phyloP scores from a whole-genome alignment of 768 basidiomycete species.

The Trichaptum fuscoviolaceum region DNA sequence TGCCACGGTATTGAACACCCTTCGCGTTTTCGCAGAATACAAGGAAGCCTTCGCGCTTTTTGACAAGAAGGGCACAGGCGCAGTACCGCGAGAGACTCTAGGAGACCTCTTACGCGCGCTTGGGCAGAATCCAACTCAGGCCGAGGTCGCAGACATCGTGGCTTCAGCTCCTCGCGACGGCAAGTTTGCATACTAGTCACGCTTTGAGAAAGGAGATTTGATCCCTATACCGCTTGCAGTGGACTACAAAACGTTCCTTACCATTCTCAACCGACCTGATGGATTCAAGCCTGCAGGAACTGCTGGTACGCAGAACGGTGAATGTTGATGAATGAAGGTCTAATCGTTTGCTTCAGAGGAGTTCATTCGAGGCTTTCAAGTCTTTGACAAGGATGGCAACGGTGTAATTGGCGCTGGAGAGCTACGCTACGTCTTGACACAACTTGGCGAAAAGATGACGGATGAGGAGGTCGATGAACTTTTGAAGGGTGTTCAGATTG shows the following conservation, averaged over 20 bases:
- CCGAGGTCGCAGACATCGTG: conserved; percentile 87
- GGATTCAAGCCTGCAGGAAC: conserved; percentile 98
- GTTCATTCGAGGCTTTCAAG: conserved; percentile 98
- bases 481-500: conserved; percentile 91
- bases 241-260: conserved; percentile 87
- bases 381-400: conserved; percentile 95
- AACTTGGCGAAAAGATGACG: conserved; percentile 96
- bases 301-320: conserved; percentile 54
- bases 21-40: conserved; percentile 57
- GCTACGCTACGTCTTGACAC: conserved; percentile 85
- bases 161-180: conserved; percentile 70
- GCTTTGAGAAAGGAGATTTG: neutral
- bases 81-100: conserved; percentile 80
- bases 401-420: conserved; percentile 91
- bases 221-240: conserved; percentile 39
- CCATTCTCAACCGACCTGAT: conserved; percentile 90
- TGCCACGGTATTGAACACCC: conserved; percentile 2
- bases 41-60: conserved; percentile 97
- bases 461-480: conserved; percentile 98
- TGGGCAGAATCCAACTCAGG: conserved; percentile 99
- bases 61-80: conserved; percentile 92
- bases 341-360: conserved; percentile 59
- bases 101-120: conserved; percentile 92
- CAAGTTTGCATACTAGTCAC: conserved; percentile 28
- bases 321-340: conserved; percentile 4